Evolutionary conservation across 495 filamentous ascomycete genomes (phyloP), one percentile per base, ranked within the genome.

Genomic region (Chaetomidium leptoderma): DNA sequence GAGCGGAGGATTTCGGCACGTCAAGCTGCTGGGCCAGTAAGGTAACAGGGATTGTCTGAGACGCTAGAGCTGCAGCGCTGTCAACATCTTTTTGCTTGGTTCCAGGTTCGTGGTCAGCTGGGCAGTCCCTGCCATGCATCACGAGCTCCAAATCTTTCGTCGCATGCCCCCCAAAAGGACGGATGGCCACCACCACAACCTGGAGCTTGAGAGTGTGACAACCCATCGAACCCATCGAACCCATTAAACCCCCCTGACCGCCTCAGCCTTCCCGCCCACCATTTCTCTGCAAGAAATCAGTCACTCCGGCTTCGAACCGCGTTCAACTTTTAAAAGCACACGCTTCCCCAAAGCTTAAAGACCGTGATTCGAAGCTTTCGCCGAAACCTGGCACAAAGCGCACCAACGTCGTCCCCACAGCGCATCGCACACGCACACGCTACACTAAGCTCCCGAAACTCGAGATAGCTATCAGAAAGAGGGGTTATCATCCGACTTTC

Each of bases 61-160:
- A 59, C 49, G 57, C 50, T 59, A 54, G 49, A 39, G 19, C 45
- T 54, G 57, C 57, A 59, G 58, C 29, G 55, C 33, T 33, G 46
- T 56, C 59, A 53, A 61, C 52, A 45, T 46, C 50, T 40, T 56
- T 60, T 56, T 50, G n/a, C n/a, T n/a, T n/a, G n/a, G n/a, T n/a
- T n/a, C n/a, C 45, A 45, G 52, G 52, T 55, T 40, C 43, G 35
- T 19, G 51, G 43, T 42, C 39, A 50, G 53, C 43, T 60, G 58
- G 40, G 33, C 43, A 42, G 42, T 46, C 46, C 43, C 45, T 36
- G 33, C 52, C 14, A 51, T 48, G 46, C 46, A 57, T 57, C 59
- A 61, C 59, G 48, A 56, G 53, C 58, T 45, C 51, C 11, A 8
- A 19, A 17, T 17, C 21, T 17, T 17, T 23, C 39, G 39, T 19